Base-by-base conservation (phyloP, 73 alveolate species). In the Paramecium sexaurelia region DNA sequence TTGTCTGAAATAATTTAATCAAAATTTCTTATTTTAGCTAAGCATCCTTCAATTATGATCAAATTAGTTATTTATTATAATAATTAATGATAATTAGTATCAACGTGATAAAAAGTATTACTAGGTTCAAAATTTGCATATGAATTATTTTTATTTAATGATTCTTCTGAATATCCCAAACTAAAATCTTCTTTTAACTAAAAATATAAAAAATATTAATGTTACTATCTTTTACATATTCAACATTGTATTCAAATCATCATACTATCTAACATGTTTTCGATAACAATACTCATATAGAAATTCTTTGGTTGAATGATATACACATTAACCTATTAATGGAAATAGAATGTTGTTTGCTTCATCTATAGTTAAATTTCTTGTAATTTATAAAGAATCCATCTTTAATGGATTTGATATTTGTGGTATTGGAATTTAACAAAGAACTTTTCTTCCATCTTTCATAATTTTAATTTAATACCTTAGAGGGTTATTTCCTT, bases 221-320 rank as follows among this genome's bases (percentile, higher is more conserved):
- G n/a, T 22, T 73, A 73, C 87, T 32, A 29, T 5, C 22, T 78
- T 78, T 10, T 43, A 17, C 90, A 37, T 26, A 11, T 40, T 78
- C 6, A 78, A 20, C 55, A 41, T 43, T 11, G 90, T 78, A 9
- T 78, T 29, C 1, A 24, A 7, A 43, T 78, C 90, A 26, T 78
- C 90, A 78, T 7, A 78, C 40, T 78, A 45, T 40, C 90, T 45
- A 11, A 78, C 40, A 24, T 78, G 41, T 22, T 78, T 78, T 78
- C 40, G 39, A 27, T 17, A 78, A 43, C 90, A 78, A 40, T 78
- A 78, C 19, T 78, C 90, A 45, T 78, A 78, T 3, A 78, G 27
- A 24, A 78, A 78, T 39, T 78, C 90, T 22, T 41, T 29, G 6
- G 90, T 78, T 19, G 32, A 37, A 78, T 78, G 71, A n/a, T 78